Conservation (phyloP, 1,284 basidiomycete genomes). For the Cutaneotrichosporon sp. region DNA sequence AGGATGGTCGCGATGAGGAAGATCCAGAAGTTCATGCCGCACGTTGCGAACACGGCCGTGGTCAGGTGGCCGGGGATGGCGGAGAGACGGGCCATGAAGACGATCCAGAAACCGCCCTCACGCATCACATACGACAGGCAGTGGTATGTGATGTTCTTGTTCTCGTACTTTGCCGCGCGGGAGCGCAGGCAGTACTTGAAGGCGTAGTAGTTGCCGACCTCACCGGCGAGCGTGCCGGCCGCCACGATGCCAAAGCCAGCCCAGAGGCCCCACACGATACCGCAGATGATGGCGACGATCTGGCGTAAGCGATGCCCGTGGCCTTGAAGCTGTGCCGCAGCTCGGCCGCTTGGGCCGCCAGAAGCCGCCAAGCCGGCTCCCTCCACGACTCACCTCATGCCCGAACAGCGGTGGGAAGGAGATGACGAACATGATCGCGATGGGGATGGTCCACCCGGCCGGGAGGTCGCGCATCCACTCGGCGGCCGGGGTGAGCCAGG, state of each 20-base stretch:
- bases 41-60: slow-evolving; percentile 73
- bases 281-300: slow-evolving; percentile 48
- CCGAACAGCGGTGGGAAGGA: slow-evolving; percentile 53
- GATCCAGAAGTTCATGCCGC: slow-evolving; percentile 71
- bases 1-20: slow-evolving; percentile 71
- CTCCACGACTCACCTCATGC: slow-evolving; percentile 39
- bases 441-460: slow-evolving; percentile 78
- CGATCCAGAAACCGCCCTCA: slow-evolving; percentile 76
- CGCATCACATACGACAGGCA: slow-evolving; percentile 74
- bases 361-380: background rate
- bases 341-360: background rate
- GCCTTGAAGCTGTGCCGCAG: background rate
- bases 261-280: slow-evolving; percentile 52
- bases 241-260: slow-evolving; percentile 49
- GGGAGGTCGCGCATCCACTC: slow-evolving; percentile 63
- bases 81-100: slow-evolving; percentile 69
- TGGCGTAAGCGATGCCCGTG: slow-evolving; percentile 21
- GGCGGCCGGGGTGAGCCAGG: slow-evolving; percentile 65
- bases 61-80: slow-evolving; percentile 67
- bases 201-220: slow-evolving; percentile 48
- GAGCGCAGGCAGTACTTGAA: slow-evolving; percentile 58
- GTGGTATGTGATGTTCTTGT: slow-evolving; percentile 69
- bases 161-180: slow-evolving; percentile 70
- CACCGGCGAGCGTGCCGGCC: slow-evolving; percentile 46
- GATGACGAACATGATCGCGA: slow-evolving; percentile 60